Base-by-base conservation (phyloP, 139 green algal species). In the Eudorina sp. region DNA sequence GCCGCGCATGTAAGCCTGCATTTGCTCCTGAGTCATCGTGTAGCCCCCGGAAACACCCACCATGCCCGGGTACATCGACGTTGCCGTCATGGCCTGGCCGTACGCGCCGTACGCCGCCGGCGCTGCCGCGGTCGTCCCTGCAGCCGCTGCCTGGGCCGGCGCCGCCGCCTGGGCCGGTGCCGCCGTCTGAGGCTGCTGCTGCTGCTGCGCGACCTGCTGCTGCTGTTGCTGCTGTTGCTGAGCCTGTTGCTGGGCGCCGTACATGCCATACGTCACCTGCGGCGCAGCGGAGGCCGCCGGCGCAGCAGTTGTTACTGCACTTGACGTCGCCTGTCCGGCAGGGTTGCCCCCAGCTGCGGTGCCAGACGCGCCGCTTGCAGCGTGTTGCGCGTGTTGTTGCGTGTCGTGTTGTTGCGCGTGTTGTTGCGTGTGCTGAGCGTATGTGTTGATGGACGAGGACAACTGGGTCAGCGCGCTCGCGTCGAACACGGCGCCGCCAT, bases 1-100 rank as follows among this genome's bases (percentile, higher is more conserved):
- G 31, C 78, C 80, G 7, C 76, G 53, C 69, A 91, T 78, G 62
- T 84, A 90, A 36, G 77, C 53, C 36, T 87, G 77, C 66, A 88
- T 83, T 82, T 87, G 77, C 77, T 83, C 62, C 66, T 31, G 60
- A 7, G 80, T 86, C 79, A 85, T 74, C 25, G 18, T 55, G 38
- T 84, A 84, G 53, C 77, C 58, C 53, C 58, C 79, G 6, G 64
- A 21, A 25, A 40, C 62, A 45, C 43, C 60, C 80, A 76, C 60
- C 80, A 86, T 86, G 29, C 60, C 60, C 21, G 58, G 40, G 43
- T 86, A 86, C 80, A 86, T 64, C 4, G 80, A 58, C 27, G 53
- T 40, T 0, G 53, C 18, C 40, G 75, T 31, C 51, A 83, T 51
- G 13, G 53, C 41, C 51, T 76, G 60, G 5, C 80, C 80, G 45